A percentile compares a stretch with the other conserved stretches of the same genome.
phyloP scores from a whole-genome alignment of 2,329 filamentous ascomycete species.

The Aspergillus udagawae region DNA sequence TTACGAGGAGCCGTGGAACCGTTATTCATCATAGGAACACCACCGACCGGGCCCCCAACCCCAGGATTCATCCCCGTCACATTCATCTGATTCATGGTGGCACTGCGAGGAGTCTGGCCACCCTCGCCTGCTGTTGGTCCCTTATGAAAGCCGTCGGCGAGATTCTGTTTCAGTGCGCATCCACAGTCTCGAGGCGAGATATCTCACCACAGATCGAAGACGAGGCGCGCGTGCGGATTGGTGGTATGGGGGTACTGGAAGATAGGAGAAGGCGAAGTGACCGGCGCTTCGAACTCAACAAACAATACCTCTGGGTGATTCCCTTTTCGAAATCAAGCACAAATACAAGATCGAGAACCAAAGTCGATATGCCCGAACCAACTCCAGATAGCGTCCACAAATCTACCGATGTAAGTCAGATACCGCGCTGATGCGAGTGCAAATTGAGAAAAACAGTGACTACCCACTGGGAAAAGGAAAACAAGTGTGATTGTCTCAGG shows the following conservation, averaged over 20 bases:
- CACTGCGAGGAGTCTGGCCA: conserved; percentile 30
- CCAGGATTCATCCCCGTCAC: conserved; percentile 55
- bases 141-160: conserved; percentile 24
- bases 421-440: background rate
- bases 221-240: conserved; percentile 24
- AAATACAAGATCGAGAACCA: conserved; percentile 8
- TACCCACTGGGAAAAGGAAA: conserved; percentile 7
- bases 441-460: conserved; percentile 1
- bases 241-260: conserved; percentile 14
- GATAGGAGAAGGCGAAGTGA: conserved; percentile 12
- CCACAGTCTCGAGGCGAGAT: conserved; percentile 25
- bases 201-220: conserved; percentile 20
- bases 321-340: background rate
- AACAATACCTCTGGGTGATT: background rate
- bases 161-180: conserved; percentile 25
- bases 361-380: background rate
- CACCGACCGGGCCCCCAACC: conserved; percentile 54
- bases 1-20: conserved; percentile 43
- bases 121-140: conserved; percentile 29
- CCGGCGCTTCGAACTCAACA: conserved; percentile 6
- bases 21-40: conserved; percentile 54
- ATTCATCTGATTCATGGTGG: conserved; percentile 54
- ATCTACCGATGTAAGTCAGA: conserved; percentile 3
- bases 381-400: conserved; percentile 1
- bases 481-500: conserved; percentile 11